phyloP scores from a whole-genome alignment of 2,329 filamentous ascomycete genomes.

The Pseudogymnoascus pannorum region DNA sequence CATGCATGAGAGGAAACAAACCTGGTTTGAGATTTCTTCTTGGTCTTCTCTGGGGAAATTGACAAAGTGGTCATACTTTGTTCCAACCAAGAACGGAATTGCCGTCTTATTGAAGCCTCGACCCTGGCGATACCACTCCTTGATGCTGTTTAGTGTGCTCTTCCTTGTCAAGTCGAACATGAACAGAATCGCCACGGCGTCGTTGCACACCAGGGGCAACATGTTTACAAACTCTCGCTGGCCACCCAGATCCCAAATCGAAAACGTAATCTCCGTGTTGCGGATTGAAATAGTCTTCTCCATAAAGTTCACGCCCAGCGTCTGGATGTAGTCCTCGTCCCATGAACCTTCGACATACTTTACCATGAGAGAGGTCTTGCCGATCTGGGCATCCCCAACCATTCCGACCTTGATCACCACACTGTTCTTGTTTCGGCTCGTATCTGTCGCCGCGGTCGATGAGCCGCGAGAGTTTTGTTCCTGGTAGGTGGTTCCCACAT shows the following conservation, averaged over 20 bases:
- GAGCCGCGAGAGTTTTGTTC: conserved; percentile 27
- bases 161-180: conserved; percentile 99
- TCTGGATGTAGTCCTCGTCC: conserved; percentile 99
- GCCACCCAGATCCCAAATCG: conserved; percentile 96
- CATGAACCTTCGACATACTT: conserved; percentile 99
- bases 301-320: conserved; percentile 98
- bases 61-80: conserved; percentile 98
- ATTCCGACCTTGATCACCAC: conserved; percentile 99
- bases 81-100: conserved; percentile 95
- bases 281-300: conserved; percentile 99
- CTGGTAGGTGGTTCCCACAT: conserved; percentile 25
- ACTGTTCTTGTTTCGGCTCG: conserved; percentile 43
- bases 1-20: conserved; percentile 32
- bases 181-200: conserved; percentile 96
- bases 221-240: conserved; percentile 99
- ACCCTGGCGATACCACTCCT: conserved; percentile 98
- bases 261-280: conserved; percentile 99
- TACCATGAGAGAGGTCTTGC: conserved; percentile 98
- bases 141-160: conserved; percentile 97
- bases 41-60: conserved; percentile 97
- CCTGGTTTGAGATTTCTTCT: conserved; percentile 96
- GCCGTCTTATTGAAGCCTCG: conserved; percentile 99
- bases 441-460: conserved; percentile 17
- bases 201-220: conserved; percentile 98
- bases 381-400: conserved; percentile 98